Evolutionary conservation across 139 green algal species (phyloP).

Genomic region (Astrephomene gubernaculifera): DNA sequence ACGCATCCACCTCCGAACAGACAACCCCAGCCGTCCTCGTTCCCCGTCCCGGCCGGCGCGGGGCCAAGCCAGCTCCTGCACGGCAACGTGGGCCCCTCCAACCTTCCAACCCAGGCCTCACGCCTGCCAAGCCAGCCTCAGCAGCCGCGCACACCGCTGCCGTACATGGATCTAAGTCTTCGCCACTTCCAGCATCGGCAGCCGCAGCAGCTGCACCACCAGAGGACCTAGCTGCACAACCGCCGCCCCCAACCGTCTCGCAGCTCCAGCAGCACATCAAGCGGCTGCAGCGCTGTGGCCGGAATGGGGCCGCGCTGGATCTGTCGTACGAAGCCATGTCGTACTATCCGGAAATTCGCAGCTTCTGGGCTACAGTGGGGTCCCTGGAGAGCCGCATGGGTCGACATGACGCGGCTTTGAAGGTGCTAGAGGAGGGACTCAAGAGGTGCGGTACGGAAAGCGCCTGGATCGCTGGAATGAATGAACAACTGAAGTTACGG

Average conservation of each 20-base stretch:
- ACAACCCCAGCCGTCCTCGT: no score
- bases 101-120: no score
- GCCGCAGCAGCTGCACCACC: background rate
- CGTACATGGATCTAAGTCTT: no score
- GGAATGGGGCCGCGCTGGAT: constrained; percentile 10
- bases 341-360: constrained; percentile 28
- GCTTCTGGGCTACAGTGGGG: constrained; percentile 49
- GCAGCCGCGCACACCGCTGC: no score
- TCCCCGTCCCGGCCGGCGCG: no score
- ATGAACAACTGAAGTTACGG: no score
- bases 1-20: background rate
- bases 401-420: constrained; percentile 4
- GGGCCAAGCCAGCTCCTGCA: background rate
- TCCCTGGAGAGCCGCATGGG: constrained; percentile 49
- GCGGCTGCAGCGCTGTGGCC: constrained; percentile 7
- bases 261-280: constrained; percentile 2
- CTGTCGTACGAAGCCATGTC: constrained; percentile 41
- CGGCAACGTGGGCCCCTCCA: background rate
- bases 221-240: no score
- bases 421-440: constrained; percentile 13
- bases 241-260: background rate
- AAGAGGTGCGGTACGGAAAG: background rate
- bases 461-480: no score
- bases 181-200: background rate
- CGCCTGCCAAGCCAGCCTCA: no score